A percentile compares a stretch with the other conserved stretches of the same genome.
These are phyloP conservation scores for Phaeosphaeriaceae sp. DNA, from an alignment of 2,329 filamentous ascomycete species.

Conservation along the genomic window DNA sequence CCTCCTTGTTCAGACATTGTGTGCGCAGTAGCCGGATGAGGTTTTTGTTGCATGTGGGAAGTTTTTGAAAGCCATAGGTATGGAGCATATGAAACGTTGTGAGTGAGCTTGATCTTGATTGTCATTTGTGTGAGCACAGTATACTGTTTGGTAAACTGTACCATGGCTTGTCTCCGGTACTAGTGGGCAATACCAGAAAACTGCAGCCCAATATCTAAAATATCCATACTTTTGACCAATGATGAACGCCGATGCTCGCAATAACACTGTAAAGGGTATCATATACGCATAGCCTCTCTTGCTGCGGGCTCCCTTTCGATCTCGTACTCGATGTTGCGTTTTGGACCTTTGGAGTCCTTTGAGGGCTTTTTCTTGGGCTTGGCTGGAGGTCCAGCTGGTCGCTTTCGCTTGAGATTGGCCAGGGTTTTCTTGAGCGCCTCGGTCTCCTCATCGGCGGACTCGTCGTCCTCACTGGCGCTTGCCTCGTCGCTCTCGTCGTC, in stretches of 20 bases:
- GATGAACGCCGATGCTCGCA: conserved; percentile 21
- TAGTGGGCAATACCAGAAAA: not conserved
- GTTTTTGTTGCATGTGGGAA: not conserved
- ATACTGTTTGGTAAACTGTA: not conserved
- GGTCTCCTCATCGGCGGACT: conserved; percentile 61
- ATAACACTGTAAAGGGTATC: conserved; percentile 27
- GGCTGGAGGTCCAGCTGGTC: conserved; percentile 55
- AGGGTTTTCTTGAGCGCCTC: conserved; percentile 64
- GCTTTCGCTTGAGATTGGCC: conserved; percentile 64
- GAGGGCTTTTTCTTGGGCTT: conserved; percentile 65
- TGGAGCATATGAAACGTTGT: not conserved
- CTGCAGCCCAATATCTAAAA: not conserved
- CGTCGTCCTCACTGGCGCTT: conserved; percentile 58
- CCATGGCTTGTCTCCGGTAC: not conserved
- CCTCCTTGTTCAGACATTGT: not conserved
- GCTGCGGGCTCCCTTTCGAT: conserved; percentile 67
- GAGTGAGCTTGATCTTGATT: too few species aligned
- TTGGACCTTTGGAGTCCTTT: conserved; percentile 58
- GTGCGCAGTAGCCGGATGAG: not conserved
- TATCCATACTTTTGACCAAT: not conserved
- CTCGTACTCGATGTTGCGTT: conserved; percentile 81
- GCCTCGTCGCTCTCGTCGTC: conserved; percentile 65
- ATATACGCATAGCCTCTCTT: conserved; percentile 41
- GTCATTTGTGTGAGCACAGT: not conserved
- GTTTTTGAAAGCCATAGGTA: not conserved